These are phyloP conservation scores for Auriculariales sp. DNA, from an alignment of 768 basidiomycete species.

Conservation along the genomic window DNA sequence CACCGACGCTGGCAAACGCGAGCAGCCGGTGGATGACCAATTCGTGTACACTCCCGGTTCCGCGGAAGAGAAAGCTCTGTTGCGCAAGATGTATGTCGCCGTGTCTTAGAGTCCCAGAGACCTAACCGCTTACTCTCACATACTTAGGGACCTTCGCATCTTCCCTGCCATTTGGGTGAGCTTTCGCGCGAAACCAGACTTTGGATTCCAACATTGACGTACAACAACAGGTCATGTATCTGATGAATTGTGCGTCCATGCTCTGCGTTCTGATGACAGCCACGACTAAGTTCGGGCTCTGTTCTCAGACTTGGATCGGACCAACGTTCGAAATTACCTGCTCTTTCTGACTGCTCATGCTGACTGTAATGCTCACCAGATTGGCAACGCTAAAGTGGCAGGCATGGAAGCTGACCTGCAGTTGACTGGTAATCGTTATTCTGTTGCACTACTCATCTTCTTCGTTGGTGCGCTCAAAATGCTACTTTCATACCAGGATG, in stretches of 20 bases:
- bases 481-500: too few relatives aligned
- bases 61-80: not conserved
- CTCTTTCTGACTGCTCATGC: not conserved
- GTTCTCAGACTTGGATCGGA: not conserved
- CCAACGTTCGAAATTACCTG: not conserved
- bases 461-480: too few relatives aligned
- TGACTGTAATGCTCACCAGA: not conserved
- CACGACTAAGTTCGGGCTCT: not conserved
- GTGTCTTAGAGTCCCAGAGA: not conserved
- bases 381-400: not conserved
- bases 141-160: not conserved
- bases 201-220: not conserved
- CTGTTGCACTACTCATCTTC: not conserved
- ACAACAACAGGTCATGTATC: not conserved
- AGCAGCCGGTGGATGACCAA: too few relatives aligned
- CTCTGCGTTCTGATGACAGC: not conserved
- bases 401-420: not conserved
- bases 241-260: slow-evolving; percentile 1
- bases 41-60: not conserved
- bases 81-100: not conserved
- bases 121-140: not conserved
- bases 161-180: not conserved
- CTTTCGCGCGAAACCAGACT: not conserved
- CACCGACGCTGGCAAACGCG: too few relatives aligned
- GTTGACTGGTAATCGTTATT: not conserved